Evolutionary conservation across 2,329 filamentous ascomycete species (phyloP), one percentile per base, ranked within the genome.

Genomic region (Botrytis squamosa): DNA sequence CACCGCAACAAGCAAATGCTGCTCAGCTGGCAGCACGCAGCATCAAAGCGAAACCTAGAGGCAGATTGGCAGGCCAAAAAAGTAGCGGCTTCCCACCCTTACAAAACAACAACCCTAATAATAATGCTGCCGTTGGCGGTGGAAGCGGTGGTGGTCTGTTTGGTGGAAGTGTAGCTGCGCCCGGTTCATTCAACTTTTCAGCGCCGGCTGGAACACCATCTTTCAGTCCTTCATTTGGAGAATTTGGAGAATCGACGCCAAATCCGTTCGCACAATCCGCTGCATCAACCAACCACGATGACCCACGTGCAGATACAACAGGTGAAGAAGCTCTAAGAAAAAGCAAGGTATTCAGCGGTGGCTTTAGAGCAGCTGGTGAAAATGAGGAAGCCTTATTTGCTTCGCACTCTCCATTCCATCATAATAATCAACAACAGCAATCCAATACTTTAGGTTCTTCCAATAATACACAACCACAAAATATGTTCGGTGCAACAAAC

Each of bases 11-110:
- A 69, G 80, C 79, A 33, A 82, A 78, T 70, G 80, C 80, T 44
- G 80, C 80, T 64, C 80, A 82, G 70, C 68, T 82, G 66, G 80
- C 80, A 40, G 72, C 76, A 2, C 77, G 80, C 68, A 80, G 75
- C 55, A 79, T 82, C 73, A 81, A 79, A 68, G 73, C 74, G 29
- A 74, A 75, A 52, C 75, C 74, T 25, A 78, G 75, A 68, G 64
- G 69, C 44, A 71, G 63, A 69, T 65, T 66, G 12, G 40, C 33
- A 25, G 68, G n/a, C 38, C 70, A 73, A 44, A 66, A 65, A 70
- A 22, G 33, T 42, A 25, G 40, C 46, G 46, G 38, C 40, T 46
- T 67, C 55, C 60, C 69, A 64, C 44, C 75, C 70, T 42, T 74
- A 9, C 36, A 55, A 67, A 55, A 38, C 12, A 72, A 71, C 42